Conservation (phyloP, 139 green algal species). For the Tetraselmis striata region DNA sequence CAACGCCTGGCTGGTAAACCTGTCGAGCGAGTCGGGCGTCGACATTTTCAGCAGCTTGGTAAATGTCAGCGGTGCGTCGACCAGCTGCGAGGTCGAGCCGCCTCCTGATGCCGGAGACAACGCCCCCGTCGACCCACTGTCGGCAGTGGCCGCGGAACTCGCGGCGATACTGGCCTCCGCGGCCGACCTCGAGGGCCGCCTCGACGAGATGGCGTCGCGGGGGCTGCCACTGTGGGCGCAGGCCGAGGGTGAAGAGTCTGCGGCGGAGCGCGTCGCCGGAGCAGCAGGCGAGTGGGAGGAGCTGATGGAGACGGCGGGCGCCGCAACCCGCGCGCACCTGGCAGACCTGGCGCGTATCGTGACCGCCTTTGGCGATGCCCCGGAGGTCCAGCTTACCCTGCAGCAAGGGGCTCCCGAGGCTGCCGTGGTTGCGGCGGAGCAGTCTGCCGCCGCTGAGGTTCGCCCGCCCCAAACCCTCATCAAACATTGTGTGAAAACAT, state of each 20-base stretch:
- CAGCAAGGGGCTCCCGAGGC: not conserved
- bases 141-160: not conserved
- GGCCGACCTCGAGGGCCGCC: not conserved
- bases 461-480: no score
- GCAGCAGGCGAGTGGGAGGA: not conserved
- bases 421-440: not conserved
- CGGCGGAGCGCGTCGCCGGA: not conserved
- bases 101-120: no score
- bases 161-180: not conserved
- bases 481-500: no score
- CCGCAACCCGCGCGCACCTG: not conserved
- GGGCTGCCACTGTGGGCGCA: not conserved
- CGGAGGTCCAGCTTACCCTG: not conserved
- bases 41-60: no score
- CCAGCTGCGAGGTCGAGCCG: not conserved
- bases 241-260: not conserved
- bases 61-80: not conserved
- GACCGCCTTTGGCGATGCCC: not conserved
- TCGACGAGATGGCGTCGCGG: not conserved
- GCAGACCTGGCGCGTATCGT: not conserved
- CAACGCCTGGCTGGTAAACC: not conserved
- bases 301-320: not conserved
- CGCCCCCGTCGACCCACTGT: not conserved
- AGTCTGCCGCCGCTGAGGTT: not conserved
- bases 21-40: not conserved